Evolutionary conservation across 129 eudicot genomes (phyloP).

Genomic region (Lactuca saligna): DNA sequence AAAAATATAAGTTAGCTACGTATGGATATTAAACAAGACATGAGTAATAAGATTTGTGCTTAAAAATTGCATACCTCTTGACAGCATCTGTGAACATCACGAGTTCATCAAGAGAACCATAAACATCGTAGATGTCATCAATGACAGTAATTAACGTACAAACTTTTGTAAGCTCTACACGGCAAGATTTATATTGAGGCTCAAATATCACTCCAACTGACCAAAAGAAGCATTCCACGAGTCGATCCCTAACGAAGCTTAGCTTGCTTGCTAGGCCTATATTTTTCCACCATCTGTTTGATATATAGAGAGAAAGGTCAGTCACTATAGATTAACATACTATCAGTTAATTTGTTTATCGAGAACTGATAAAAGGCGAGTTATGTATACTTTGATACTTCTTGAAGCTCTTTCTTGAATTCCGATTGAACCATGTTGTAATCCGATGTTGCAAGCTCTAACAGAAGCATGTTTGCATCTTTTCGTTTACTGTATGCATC

Average conservation of each 20-base stretch:
- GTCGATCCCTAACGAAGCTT: neutral
- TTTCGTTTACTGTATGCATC: slow-evolving; percentile 15
- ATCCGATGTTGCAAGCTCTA: too few relatives aligned
- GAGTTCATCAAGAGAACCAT: too few relatives aligned
- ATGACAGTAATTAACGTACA: too few relatives aligned
- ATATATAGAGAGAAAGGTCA: neutral
- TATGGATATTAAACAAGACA: too few relatives aligned
- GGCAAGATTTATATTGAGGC: slow-evolving; percentile 28
- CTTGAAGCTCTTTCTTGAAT: neutral
- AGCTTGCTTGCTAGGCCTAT: slow-evolving; percentile 8
- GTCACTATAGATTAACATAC: too few relatives aligned
- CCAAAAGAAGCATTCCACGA: slow-evolving; percentile 47
- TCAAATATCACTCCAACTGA: slow-evolving; percentile 29
- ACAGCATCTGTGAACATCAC: neutral
- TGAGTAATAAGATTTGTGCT: neutral
- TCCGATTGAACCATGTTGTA: too few relatives aligned
- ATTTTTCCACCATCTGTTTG: slow-evolving; percentile 41
- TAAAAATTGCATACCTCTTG: slow-evolving; percentile 9
- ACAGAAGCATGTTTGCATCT: too few relatives aligned
- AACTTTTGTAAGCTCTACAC: slow-evolving; percentile 25
- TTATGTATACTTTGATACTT: slow-evolving; percentile 34
- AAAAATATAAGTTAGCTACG: neutral
- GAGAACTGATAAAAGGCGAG: neutral
- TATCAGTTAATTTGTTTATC: neutral
- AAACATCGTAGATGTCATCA: too few relatives aligned